phyloP scores from a whole-genome alignment of 2,329 filamentous ascomycete genomes.

The Sarocladiaceae sp. region DNA sequence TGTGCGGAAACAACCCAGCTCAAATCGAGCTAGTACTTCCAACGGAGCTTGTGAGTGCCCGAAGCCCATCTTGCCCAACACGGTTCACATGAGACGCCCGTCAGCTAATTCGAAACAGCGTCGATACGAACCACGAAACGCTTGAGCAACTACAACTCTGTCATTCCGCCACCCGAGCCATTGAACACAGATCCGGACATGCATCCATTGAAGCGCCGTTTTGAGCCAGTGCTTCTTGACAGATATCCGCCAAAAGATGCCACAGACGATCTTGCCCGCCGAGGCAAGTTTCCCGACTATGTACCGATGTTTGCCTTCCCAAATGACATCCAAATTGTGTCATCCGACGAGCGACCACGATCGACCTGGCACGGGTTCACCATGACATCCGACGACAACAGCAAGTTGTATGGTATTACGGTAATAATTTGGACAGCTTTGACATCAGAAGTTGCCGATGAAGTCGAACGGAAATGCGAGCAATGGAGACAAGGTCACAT shows the following conservation, averaged over 20 bases:
- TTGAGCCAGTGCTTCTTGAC: conserved; percentile 93
- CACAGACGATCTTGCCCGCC: conserved; percentile 69
- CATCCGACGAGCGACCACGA: conserved; percentile 83
- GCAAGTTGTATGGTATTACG: conserved; percentile 86
- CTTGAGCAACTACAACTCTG: conserved; percentile 95
- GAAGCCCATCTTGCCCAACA: too few species aligned
- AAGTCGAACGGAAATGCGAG: conserved; percentile 76
- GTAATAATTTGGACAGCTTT: conserved; percentile 90
- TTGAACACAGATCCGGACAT: conserved; percentile 85
- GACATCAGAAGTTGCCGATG: conserved; percentile 72
- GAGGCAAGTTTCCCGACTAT: conserved; percentile 90
- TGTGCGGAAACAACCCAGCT: conserved; percentile 75
- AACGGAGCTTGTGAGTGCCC: conserved; percentile 34
- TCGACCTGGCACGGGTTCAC: conserved; percentile 99
- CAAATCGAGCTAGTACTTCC: conserved; percentile 61
- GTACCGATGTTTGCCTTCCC: conserved; percentile 99
- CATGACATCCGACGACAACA: conserved; percentile 91
- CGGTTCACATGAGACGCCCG: too few species aligned
- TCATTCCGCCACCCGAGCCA: conserved; percentile 89
- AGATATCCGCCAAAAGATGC: conserved; percentile 83
- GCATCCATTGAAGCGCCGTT: conserved; percentile 89
- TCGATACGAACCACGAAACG: conserved; percentile 74
- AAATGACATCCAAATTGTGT: conserved; percentile 95
- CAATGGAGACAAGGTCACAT: conserved; percentile 80
- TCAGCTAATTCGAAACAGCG: too few species aligned